Evolutionary conservation across 768 basidiomycete genomes (phyloP), one percentile per base, ranked within the genome.

Genomic region (Panellus pusillus): DNA sequence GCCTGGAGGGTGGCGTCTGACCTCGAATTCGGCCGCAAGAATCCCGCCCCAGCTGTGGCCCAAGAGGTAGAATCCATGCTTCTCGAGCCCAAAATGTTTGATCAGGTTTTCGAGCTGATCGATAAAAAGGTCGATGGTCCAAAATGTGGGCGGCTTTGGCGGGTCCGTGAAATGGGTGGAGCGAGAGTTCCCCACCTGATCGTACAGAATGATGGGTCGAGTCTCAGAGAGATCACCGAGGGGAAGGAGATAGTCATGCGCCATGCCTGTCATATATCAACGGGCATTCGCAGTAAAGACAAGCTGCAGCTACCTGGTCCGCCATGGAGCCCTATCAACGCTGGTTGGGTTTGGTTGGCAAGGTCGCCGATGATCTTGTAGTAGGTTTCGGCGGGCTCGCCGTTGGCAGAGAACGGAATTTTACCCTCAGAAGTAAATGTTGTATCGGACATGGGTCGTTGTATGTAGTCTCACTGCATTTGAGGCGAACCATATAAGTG

Each of bases 41-140:
- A 80, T 80, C 1, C 76, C 81, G 12, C 83, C 83, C 82, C 82
- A 82, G 5, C 79, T 82, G 44, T 84, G 82, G 0, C 83, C 83
- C 1, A 75, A 57, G 1, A 84, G 61, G 57, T 76, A 71, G 61
- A 74, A 83, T n/a, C 63, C 56, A 6, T 64, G 59, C 9, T 24
- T 20, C 17, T n/a, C 39, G 53, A 83, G 73, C 0, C 66, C 71
- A 17, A 84, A 67, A 18, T 77, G 58, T 4, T 58, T 41, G 19
- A 83, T 47, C 9, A 84, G 57, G 47, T 80, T 82, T 24, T 72
- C 71, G 31, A 85, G 76, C 68, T 85, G 79, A 38, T 76, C 76
- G 48, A 79, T 63, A 68, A 81, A 84, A 3, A 84, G 73, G 7
- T 78, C 72, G 18, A 74, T 59, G 6, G 73, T 75, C 78, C 75